phyloP scores from a whole-genome alignment of 495 filamentous ascomycete species.

The Clohesyomyces aquaticus region DNA sequence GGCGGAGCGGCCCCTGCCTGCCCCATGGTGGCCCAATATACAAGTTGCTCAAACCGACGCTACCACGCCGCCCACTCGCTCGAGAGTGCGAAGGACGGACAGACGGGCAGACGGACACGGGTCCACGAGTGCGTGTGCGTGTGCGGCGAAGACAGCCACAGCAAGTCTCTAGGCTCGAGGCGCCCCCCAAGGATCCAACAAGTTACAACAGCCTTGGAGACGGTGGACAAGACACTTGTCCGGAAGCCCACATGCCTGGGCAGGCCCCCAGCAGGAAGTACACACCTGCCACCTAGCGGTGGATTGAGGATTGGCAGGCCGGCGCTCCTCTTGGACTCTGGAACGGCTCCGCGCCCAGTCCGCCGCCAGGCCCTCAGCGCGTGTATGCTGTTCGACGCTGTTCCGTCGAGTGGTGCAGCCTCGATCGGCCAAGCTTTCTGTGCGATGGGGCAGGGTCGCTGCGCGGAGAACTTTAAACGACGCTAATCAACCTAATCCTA shows the following conservation, averaged over 20 bases:
- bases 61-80: not conserved
- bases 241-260: no score
- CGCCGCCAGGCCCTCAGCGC: constrained; percentile 9
- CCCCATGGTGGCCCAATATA: not conserved
- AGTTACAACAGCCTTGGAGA: no score
- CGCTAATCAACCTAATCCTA: constrained; percentile 34
- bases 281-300: not conserved
- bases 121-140: not conserved
- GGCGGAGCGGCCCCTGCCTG: not conserved
- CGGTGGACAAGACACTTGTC: constrained; percentile 11
- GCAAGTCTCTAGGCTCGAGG: no score
- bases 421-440: constrained; percentile 24
- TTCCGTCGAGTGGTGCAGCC: no score
- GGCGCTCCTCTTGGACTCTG: not conserved
- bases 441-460: not conserved
- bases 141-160: not conserved
- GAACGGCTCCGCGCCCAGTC: constrained; percentile 5
- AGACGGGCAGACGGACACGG: not conserved
- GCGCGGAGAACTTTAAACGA: constrained; percentile 12
- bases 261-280: no score
- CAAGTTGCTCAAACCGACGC: not conserved
- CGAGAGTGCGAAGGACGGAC: not conserved
- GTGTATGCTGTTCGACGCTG: no score
- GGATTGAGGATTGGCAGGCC: not conserved
- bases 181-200: no score